These are phyloP conservation scores for Macrophomina pseudophaseolina DNA, from an alignment of 2,329 filamentous ascomycete genomes.

Conservation along the genomic window DNA sequence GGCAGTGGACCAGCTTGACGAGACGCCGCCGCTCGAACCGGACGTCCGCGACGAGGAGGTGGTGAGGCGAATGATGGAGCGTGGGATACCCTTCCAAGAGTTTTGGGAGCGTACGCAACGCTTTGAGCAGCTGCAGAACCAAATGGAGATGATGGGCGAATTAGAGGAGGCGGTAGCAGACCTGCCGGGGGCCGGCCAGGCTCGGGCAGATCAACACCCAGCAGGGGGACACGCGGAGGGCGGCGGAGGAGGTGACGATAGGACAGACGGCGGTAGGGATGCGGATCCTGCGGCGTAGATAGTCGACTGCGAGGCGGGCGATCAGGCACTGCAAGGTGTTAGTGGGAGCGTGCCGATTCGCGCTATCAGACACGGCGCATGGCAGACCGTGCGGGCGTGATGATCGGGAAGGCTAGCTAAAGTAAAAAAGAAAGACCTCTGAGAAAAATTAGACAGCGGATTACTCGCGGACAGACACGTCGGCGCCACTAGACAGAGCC, in stretches of 20 bases:
- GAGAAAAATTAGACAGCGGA: not conserved
- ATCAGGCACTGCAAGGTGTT: conserved; percentile 8
- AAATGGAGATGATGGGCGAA: conserved; percentile 28
- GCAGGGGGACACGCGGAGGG: not conserved
- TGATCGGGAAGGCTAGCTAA: conserved; percentile 11
- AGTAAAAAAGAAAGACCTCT: not conserved
- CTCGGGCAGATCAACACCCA: not conserved
- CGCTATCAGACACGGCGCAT: not conserved
- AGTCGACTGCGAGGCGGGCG: conserved; percentile 3
- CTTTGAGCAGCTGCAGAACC: conserved; percentile 35
- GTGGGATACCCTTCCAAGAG: conserved; percentile 30
- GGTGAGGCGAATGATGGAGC: conserved; percentile 26
- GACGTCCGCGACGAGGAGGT: conserved; percentile 28
- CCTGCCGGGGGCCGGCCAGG: not conserved
- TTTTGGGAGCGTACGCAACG: conserved; percentile 35
- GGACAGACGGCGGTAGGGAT: conserved; percentile 4
- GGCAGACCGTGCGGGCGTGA: not conserved
- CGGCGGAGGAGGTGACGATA: not conserved
- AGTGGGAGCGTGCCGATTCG: conserved; percentile 1
- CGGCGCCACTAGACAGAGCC: not conserved
- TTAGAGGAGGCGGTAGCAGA: conserved; percentile 8
- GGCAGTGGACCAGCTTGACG: not conserved
- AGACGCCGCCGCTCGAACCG: conserved; percentile 4
- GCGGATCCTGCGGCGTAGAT: conserved; percentile 18
- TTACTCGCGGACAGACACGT: conserved; percentile 7